Conservation (phyloP, 441 rosid genomes). For the Populus hybrid region DNA sequence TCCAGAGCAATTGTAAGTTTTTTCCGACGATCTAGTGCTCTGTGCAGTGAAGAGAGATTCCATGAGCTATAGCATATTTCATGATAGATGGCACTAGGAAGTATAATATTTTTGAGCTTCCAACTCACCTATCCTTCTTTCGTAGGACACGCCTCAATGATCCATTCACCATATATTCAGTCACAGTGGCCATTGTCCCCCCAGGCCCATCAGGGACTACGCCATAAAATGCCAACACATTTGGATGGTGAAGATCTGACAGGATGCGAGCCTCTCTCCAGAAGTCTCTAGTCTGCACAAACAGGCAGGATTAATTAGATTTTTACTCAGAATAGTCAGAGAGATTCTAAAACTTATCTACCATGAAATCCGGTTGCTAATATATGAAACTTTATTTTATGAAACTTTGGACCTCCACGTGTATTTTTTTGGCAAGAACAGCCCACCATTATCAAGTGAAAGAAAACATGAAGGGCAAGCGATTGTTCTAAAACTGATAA, state of each 20-base stretch:
- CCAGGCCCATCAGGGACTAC: conserved; percentile 98
- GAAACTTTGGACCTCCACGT: background rate
- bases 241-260: conserved; percentile 91
- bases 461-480: background rate
- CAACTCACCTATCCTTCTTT: conserved; percentile 73
- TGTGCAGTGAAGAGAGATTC: conserved; percentile 26
- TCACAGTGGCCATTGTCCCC: conserved; percentile 89
- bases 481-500: background rate
- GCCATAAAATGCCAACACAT: conserved; percentile 91
- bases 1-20: conserved; percentile 77
- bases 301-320: background rate
- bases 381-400: background rate
- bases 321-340: background rate
- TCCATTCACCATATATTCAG: conserved; percentile 97
- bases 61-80: conserved; percentile 10
- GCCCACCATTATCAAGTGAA: background rate
- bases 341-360: background rate
- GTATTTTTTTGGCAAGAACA: background rate
- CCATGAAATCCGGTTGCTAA: background rate
- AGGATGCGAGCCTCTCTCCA: conserved; percentile 97
- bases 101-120: background rate
- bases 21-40: conserved; percentile 72
- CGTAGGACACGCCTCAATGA: conserved; percentile 88
- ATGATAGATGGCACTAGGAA: background rate
- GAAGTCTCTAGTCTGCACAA: conserved; percentile 74